Conservation (phyloP, 805 yeast genomes). For the Pachysolen tannophilus region DNA sequence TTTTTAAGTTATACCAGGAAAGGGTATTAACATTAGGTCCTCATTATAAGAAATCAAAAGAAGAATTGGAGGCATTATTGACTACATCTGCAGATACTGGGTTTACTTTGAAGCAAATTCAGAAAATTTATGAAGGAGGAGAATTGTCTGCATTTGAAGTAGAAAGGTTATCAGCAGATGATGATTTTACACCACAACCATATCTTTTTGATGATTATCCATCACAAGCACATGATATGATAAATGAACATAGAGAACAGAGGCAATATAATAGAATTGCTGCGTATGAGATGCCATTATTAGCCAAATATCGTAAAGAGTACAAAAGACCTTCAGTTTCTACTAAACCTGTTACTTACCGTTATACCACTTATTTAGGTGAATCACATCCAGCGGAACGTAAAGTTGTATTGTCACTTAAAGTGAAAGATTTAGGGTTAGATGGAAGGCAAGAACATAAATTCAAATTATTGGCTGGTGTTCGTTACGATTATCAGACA, state of each 20-base stretch:
- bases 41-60: conserved; percentile 37
- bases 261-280: conserved; percentile 75
- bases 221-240: conserved; percentile 60
- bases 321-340: conserved; percentile 41
- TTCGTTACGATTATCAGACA: conserved; percentile 57
- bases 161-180: conserved; percentile 23
- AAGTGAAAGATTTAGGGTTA: conserved; percentile 47
- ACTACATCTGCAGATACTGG: conserved; percentile 37
- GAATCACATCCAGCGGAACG: conserved; percentile 64
- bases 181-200: conserved; percentile 30
- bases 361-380: conserved; percentile 67
- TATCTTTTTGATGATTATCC: conserved; percentile 61
- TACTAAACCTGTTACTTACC: conserved; percentile 52
- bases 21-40: conserved; percentile 50
- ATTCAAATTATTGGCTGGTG: conserved; percentile 69
- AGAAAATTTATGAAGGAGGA: conserved; percentile 30
- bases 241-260: conserved; percentile 64
- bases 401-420: conserved; percentile 55
- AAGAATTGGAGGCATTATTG: conserved; percentile 50
- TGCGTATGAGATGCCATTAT: conserved; percentile 86
- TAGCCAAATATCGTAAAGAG: conserved; percentile 66
- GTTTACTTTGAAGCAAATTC: conserved; percentile 18
- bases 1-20: conserved; percentile 51
- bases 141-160: conserved; percentile 33
- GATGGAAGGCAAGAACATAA: conserved; percentile 53